Conservation (phyloP, 108 stramenopile genomes). For the Stephanodiscus minutulus region DNA sequence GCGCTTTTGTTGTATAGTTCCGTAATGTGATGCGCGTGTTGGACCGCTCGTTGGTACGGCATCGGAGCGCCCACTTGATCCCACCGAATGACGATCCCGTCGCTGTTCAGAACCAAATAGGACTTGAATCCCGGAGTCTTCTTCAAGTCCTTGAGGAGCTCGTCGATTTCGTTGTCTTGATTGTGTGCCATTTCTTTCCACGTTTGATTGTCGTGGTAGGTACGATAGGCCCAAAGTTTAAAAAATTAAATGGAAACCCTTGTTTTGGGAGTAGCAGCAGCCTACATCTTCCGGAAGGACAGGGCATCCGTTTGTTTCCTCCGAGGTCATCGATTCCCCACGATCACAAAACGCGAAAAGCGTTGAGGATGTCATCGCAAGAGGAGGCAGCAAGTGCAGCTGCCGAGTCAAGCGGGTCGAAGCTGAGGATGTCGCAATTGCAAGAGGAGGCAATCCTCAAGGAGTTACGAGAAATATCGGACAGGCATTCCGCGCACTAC, state of each 20-base stretch:
- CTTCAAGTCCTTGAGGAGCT: slow-evolving; percentile 78
- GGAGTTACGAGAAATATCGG: slow-evolving; percentile 31
- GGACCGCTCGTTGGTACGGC: slow-evolving; percentile 70
- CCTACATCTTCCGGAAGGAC: too few relatives aligned
- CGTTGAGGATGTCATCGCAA: too few relatives aligned
- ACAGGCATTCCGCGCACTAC: slow-evolving; percentile 1
- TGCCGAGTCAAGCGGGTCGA: too few relatives aligned
- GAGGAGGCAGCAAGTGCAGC: not conserved
- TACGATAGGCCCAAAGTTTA: too few relatives aligned
- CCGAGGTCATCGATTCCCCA: too few relatives aligned
- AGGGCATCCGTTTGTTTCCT: too few relatives aligned
- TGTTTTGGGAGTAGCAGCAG: too few relatives aligned
- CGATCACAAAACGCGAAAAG: too few relatives aligned
- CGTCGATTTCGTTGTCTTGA: slow-evolving; percentile 76
- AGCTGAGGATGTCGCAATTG: slow-evolving; percentile 6
- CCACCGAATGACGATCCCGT: slow-evolving; percentile 86
- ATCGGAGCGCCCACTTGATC: slow-evolving; percentile 55
- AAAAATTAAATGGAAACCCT: too few relatives aligned
- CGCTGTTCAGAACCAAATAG: slow-evolving; percentile 80
- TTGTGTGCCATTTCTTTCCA: slow-evolving; percentile 42
- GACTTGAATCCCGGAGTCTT: slow-evolving; percentile 69
- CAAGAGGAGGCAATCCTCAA: slow-evolving; percentile 12
- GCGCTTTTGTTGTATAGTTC: slow-evolving; percentile 67
- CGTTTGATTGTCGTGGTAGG: too few relatives aligned
- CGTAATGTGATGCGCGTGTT: slow-evolving; percentile 73